Evolutionary conservation across 164 flowering plant species (phyloP).

Genomic region (Nelumbo lutea): DNA sequence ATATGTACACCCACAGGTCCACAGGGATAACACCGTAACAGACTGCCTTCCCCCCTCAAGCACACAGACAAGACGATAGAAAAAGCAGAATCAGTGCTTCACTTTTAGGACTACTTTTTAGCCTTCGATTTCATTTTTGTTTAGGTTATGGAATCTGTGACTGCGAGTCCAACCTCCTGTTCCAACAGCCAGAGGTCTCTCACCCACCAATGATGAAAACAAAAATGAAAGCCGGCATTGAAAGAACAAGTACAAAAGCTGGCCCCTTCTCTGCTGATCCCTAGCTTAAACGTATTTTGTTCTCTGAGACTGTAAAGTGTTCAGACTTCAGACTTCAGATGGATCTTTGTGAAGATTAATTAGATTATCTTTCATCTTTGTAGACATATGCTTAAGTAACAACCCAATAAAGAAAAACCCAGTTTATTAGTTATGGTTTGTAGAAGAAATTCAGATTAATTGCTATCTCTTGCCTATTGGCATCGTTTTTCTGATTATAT

Average conservation of each 20-base stretch:
- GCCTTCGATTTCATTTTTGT: background rate
- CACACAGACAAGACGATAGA: background rate
- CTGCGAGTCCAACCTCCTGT: background rate
- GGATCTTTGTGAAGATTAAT: background rate
- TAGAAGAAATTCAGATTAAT: background rate
- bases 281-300: background rate
- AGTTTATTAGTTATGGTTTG: background rate
- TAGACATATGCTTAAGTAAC: too few relatives aligned
- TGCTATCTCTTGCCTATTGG: too few relatives aligned
- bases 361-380: too few relatives aligned
- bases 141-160: background rate
- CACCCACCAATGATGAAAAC: background rate
- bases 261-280: background rate
- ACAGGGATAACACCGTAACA: background rate
- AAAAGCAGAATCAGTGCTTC: background rate
- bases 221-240: background rate
- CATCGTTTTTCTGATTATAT: too few relatives aligned
- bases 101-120: background rate
- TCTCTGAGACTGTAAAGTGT: background rate
- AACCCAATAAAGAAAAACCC: background rate
- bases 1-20: background rate
- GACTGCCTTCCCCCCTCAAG: background rate
- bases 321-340: background rate
- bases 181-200: background rate
- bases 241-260: background rate